Percentiles rank a stretch among this genome's conserved stretches.
Conservation (phyloP, 2,329 filamentous ascomycete genomes). For the Colletotrichum karsti region DNA sequence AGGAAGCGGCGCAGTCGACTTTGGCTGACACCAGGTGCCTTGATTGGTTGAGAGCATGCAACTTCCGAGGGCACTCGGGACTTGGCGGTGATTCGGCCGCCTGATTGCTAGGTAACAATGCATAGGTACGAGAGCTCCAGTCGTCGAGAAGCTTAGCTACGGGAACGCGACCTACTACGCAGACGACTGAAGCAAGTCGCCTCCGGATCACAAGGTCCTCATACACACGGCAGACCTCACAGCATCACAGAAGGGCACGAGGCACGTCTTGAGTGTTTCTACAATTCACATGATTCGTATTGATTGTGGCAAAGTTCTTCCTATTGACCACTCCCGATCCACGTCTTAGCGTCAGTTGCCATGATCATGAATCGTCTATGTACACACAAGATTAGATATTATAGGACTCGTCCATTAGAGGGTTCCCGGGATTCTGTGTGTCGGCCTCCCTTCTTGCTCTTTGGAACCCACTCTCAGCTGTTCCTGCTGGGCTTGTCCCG, state of each 20-base stretch:
- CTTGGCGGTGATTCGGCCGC: not conserved
- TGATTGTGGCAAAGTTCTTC: slow-evolving; percentile 24
- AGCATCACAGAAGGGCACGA: not conserved
- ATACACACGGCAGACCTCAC: not conserved
- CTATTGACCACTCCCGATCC: slow-evolving; percentile 27
- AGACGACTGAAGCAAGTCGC: no score
- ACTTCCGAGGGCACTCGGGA: slow-evolving; percentile 39
- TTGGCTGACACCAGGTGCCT: slow-evolving; percentile 11
- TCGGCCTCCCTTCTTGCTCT: slow-evolving; percentile 19
- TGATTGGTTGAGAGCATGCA: slow-evolving; percentile 36
- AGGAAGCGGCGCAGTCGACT: not conserved
- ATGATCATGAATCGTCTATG: slow-evolving; percentile 33
- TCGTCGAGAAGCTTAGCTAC: no score
- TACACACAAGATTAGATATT: slow-evolving; percentile 43
- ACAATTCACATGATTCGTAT: slow-evolving; percentile 27
- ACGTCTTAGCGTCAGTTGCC: slow-evolving; percentile 26
- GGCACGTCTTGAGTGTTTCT: not conserved
- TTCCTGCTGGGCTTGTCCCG: slow-evolving; percentile 24
- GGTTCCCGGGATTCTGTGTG: slow-evolving; percentile 26
- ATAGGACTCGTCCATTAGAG: slow-evolving; percentile 30
- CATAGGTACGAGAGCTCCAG: no score
- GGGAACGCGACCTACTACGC: no score
- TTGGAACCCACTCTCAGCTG: slow-evolving; percentile 19
- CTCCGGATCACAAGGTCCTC: no score
- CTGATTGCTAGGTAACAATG: no score